These are phyloP conservation scores for Yamadazyma triangularis DNA, from an alignment of 1,139 yeast species.

Conservation along the genomic window DNA sequence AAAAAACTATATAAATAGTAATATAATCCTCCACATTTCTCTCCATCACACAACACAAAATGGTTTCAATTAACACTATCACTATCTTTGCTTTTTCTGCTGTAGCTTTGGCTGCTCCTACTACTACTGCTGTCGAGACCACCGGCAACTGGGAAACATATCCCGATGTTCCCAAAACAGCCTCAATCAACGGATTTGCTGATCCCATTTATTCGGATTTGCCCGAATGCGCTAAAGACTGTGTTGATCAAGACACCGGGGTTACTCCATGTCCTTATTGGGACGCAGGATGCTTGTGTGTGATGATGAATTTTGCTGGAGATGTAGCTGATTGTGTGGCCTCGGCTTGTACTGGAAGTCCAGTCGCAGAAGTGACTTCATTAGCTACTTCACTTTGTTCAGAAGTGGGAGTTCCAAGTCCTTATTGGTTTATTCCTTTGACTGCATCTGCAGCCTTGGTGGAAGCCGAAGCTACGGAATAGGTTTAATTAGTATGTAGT, in stretches of 20 bases:
- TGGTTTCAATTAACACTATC: constrained; percentile 7
- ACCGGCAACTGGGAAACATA: constrained; percentile 24
- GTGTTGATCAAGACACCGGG: constrained; percentile 37
- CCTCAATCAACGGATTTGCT: constrained; percentile 48
- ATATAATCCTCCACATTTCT: background rate
- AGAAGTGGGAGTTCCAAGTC: constrained; percentile 20
- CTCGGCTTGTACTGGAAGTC: constrained; percentile 22
- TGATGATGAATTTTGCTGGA: constrained; percentile 27
- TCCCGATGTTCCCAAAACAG: constrained; percentile 46
- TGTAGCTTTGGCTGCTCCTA: constrained; percentile 7
- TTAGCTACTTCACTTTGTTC: constrained; percentile 22
- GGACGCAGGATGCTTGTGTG: constrained; percentile 37
- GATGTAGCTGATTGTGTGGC: constrained; percentile 28
- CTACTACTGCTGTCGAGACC: constrained; percentile 7
- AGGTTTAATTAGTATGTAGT: constrained; percentile 3
- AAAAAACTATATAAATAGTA: background rate
- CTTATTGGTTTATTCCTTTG: constrained; percentile 18
- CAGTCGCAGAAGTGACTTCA: constrained; percentile 21
- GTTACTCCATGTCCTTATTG: constrained; percentile 27
- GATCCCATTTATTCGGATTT: constrained; percentile 38
- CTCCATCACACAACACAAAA: background rate
- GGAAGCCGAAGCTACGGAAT: constrained; percentile 19
- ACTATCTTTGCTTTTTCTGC: constrained; percentile 4
- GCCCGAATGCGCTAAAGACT: constrained; percentile 41
- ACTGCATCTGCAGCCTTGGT: constrained; percentile 29